These are phyloP conservation scores for Leucogyrophana mollusca DNA, from an alignment of 768 basidiomycete species.

Conservation along the genomic window DNA sequence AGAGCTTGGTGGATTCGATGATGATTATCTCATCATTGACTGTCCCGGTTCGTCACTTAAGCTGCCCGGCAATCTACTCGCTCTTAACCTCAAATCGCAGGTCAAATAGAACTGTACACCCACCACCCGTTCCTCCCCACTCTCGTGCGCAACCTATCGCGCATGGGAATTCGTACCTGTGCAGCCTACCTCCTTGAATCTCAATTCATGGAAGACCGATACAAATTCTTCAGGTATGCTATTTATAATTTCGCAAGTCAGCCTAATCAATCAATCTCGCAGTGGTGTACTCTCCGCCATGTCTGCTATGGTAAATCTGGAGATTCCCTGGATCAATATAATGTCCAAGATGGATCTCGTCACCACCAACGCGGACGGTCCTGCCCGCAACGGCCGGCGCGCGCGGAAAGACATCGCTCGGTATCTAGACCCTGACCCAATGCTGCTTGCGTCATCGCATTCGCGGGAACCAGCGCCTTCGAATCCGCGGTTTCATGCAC, in stretches of 20 bases:
- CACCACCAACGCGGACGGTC: slow-evolving; percentile 59
- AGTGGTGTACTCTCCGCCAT: slow-evolving; percentile 96
- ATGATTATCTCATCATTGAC: slow-evolving; percentile 93
- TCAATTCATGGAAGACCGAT: slow-evolving; percentile 99
- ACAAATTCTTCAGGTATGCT: slow-evolving; percentile 90
- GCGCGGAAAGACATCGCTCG: slow-evolving; percentile 80
- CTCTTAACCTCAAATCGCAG: slow-evolving; percentile 36
- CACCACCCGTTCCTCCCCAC: slow-evolving; percentile 96
- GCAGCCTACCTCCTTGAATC: slow-evolving; percentile 94
- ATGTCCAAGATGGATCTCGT: slow-evolving; percentile 99
- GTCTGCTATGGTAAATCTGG: slow-evolving; percentile 98
- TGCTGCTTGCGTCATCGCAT: slow-evolving; percentile 64
- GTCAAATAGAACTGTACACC: slow-evolving; percentile 98
- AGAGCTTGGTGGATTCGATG: slow-evolving; percentile 90
- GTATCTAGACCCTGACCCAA: slow-evolving; percentile 96
- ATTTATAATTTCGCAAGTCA: background rate
- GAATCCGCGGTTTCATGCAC: slow-evolving; percentile 85
- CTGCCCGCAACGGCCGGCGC: slow-evolving; percentile 68
- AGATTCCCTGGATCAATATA: slow-evolving; percentile 95
- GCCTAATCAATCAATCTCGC: slow-evolving; percentile 8
- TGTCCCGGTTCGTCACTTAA: slow-evolving; percentile 65
- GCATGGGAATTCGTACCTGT: slow-evolving; percentile 82
- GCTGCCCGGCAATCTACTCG: background rate
- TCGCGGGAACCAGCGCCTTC: slow-evolving; percentile 47
- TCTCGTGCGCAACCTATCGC: slow-evolving; percentile 71